Percentiles rank a stretch among this genome's conserved stretches.
phyloP scores from a whole-genome alignment of 441 rosid species.

The Theobroma grandiflorum region DNA sequence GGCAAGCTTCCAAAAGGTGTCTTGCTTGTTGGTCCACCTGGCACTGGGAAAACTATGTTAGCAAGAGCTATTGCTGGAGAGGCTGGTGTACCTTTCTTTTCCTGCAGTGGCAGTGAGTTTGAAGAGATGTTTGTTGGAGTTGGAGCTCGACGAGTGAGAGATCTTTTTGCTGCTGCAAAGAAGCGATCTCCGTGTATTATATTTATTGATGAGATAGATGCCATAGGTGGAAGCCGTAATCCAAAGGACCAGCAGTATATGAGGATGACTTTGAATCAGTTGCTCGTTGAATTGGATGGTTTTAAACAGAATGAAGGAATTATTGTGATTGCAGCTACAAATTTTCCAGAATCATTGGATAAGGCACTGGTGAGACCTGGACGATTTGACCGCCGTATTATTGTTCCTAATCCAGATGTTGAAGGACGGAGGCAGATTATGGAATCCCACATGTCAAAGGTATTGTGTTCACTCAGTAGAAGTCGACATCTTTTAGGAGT shows the following conservation, averaged over 20 bases:
- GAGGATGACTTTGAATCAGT: slow-evolving; percentile 95
- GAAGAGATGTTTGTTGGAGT: slow-evolving; percentile 99
- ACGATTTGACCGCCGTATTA: slow-evolving; percentile 93
- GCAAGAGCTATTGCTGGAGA: slow-evolving; percentile 99
- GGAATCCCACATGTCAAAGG: slow-evolving; percentile 97
- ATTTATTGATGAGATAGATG: slow-evolving; percentile 94
- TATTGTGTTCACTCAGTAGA: slow-evolving; percentile 29
- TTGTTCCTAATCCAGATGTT: slow-evolving; percentile 94
- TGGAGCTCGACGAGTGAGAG: slow-evolving; percentile 96
- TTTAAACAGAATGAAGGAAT: slow-evolving; percentile 97
- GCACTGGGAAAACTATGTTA: slow-evolving; percentile 97
- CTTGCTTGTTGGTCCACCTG: slow-evolving; percentile 96
- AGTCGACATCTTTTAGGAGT: neutral
- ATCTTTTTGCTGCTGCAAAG: slow-evolving; percentile 95
- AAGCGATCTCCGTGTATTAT: slow-evolving; percentile 93
- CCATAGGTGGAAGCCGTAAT: slow-evolving; percentile 93
- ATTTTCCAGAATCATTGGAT: slow-evolving; percentile 94
- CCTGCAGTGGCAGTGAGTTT: slow-evolving; percentile 98
- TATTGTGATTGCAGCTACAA: slow-evolving; percentile 93
- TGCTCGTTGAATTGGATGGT: slow-evolving; percentile 96
- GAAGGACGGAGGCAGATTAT: slow-evolving; percentile 93
- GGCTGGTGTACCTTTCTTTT: slow-evolving; percentile 98
- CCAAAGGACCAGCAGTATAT: slow-evolving; percentile 91
- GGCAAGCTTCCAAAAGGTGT: slow-evolving; percentile 99
- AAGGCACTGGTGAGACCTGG: slow-evolving; percentile 97